Evolutionary conservation across 2,329 filamentous ascomycete genomes (phyloP).

Genomic region (Colletotrichum trifolii): DNA sequence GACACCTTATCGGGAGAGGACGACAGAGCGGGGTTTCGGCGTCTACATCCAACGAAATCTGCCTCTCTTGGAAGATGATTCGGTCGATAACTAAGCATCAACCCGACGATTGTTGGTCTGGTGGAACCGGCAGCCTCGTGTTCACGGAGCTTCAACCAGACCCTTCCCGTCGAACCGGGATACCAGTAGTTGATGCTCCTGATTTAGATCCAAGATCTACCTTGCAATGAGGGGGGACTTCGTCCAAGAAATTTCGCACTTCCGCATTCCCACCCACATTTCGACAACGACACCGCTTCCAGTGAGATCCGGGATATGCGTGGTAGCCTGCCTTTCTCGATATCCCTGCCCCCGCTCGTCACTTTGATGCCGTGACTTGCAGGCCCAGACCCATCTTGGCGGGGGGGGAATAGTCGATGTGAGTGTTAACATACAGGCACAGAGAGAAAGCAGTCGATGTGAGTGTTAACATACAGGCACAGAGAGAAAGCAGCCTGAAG

Average conservation of each 20-base stretch:
- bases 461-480: too few species aligned
- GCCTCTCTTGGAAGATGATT: slow-evolving; percentile 7
- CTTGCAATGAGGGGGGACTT: slow-evolving; percentile 21
- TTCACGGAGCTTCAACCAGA: slow-evolving; percentile 18
- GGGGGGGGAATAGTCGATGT: not conserved
- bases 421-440: too few species aligned
- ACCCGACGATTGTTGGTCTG: not conserved
- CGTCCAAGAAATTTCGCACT: slow-evolving; percentile 24
- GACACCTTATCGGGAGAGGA: not conserved
- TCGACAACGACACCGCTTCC: not conserved
- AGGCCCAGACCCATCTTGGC: slow-evolving; percentile 21
- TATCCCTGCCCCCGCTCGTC: slow-evolving; percentile 28
- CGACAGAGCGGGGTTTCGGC: not conserved
- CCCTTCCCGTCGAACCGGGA: not conserved
- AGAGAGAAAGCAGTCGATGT: not conserved
- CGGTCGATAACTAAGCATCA: slow-evolving; percentile 14
- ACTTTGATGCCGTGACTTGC: slow-evolving; percentile 29
- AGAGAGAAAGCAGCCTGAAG: too few species aligned
- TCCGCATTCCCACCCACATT: slow-evolving; percentile 25
- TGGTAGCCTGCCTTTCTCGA: not conserved
- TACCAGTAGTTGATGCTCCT: not conserved
- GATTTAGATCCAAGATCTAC: slow-evolving; percentile 23
- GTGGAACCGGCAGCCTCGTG: slow-evolving; percentile 18
- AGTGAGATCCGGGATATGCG: slow-evolving; percentile 3
- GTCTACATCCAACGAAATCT: not conserved